Evolutionary conservation across 257 asterid species (phyloP).

Genomic region (Solanum etuberosum): DNA sequence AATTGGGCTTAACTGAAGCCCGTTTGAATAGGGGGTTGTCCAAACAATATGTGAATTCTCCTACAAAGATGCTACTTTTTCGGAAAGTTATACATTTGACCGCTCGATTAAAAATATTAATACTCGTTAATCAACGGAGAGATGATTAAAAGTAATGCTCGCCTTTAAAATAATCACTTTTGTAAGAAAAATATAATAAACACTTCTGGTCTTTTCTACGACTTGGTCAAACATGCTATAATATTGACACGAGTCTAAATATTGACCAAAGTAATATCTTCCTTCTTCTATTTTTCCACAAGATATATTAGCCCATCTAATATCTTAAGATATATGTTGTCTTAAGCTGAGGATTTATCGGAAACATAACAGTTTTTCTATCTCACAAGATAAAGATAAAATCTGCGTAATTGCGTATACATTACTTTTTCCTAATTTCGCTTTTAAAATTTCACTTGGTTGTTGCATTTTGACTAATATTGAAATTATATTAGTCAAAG

Average conservation of each 20-base stretch:
- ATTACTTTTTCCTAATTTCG: rapidly evolving
- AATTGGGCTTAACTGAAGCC: background rate
- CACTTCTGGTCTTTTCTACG: rapidly evolving
- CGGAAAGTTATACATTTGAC: background rate
- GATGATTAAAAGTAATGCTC: background rate
- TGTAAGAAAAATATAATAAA: background rate
- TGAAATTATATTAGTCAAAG: background rate
- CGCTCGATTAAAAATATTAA: background rate
- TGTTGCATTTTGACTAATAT: background rate
- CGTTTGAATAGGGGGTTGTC: background rate
- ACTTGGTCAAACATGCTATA: background rate
- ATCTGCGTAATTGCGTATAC: rapidly evolving
- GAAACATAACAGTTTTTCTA: rapidly evolving
- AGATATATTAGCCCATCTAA: background rate
- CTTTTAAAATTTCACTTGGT: background rate
- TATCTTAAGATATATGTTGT: background rate
- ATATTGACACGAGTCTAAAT: background rate
- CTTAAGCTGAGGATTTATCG: rapidly evolving
- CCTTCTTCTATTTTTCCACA: background rate
- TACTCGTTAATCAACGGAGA: background rate
- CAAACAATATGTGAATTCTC: background rate
- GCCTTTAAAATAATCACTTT: background rate
- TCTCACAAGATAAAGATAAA: rapidly evolving
- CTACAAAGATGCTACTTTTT: background rate
- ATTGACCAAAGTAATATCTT: background rate